Evolutionary conservation across 2,329 filamentous ascomycete genomes (phyloP).

Genomic region (Mollisiaceae sp.): DNA sequence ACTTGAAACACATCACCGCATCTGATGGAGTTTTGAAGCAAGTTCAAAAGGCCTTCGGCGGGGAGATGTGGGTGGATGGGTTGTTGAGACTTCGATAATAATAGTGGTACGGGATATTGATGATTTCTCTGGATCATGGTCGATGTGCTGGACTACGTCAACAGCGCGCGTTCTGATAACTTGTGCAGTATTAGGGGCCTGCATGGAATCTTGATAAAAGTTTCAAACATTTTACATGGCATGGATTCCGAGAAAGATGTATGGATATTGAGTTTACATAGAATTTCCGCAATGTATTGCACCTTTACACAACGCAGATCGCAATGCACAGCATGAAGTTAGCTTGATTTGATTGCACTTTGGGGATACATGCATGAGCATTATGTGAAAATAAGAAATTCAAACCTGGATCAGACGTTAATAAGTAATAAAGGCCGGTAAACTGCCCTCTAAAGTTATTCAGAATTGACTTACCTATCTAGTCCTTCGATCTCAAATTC

Average conservation of each 20-base stretch:
- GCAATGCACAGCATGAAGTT: too few species aligned
- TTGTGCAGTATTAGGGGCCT: neutral
- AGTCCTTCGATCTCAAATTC: neutral
- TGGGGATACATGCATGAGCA: too few species aligned
- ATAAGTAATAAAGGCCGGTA: neutral
- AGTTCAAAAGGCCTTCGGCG: constrained; percentile 14
- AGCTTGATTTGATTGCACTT: too few species aligned
- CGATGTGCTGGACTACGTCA: neutral
- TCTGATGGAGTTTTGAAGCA: neutral
- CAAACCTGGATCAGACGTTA: too few species aligned
- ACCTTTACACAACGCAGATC: too few species aligned
- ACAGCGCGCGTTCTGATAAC: neutral
- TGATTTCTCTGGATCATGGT: neutral
- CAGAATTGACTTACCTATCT: neutral
- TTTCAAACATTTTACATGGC: neutral
- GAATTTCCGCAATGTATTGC: too few species aligned
- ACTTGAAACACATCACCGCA: neutral
- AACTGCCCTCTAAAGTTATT: neutral
- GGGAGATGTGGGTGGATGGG: constrained; percentile 24
- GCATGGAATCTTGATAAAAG: neutral
- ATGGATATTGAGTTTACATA: too few species aligned
- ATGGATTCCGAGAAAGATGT: too few species aligned
- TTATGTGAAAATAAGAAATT: too few species aligned
- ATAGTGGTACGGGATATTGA: neutral
- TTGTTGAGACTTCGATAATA: neutral